These are phyloP conservation scores for Mortierella sp. DNA, from an alignment of 371 early-diverging fungal species.

Conservation along the genomic window DNA sequence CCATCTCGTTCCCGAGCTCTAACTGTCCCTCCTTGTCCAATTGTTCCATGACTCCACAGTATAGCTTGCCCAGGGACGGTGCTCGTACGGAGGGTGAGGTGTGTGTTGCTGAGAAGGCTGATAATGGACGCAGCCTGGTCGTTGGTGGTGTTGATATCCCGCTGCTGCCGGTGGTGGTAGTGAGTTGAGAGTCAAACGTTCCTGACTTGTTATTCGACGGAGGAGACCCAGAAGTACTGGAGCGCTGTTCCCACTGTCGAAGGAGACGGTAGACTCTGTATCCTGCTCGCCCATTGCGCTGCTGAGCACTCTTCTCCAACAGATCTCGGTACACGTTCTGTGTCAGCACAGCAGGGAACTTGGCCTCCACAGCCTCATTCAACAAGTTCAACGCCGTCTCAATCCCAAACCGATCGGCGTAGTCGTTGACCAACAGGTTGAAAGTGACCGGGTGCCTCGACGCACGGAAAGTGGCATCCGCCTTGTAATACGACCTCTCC, in stretches of 20 bases:
- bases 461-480: slow-evolving; percentile 30
- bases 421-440: slow-evolving; percentile 36
- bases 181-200: neutral
- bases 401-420: slow-evolving; percentile 36
- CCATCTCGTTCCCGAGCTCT: slow-evolving; percentile 28
- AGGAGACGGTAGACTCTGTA: slow-evolving; percentile 23
- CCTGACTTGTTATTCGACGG: neutral
- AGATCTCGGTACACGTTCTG: slow-evolving; percentile 33
- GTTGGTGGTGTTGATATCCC: neutral
- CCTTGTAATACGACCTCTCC: slow-evolving; percentile 1
- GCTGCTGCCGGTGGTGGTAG: neutral
- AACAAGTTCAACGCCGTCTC: slow-evolving; percentile 21
- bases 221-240: neutral
- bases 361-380: slow-evolving; percentile 31
- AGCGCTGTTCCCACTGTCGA: slow-evolving; percentile 14
- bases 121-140: slow-evolving; percentile 8
- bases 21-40: slow-evolving; percentile 19
- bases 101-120: slow-evolving; percentile 8
- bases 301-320: slow-evolving; percentile 23
- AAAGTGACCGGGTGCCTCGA: slow-evolving; percentile 45
- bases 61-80: slow-evolving; percentile 15
- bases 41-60: slow-evolving; percentile 15
- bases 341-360: slow-evolving; percentile 20
- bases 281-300: slow-evolving; percentile 30
- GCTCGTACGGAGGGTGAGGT: slow-evolving; percentile 16